Conservation (phyloP, 805 yeast species). For the Ogataea haglerorum region DNA sequence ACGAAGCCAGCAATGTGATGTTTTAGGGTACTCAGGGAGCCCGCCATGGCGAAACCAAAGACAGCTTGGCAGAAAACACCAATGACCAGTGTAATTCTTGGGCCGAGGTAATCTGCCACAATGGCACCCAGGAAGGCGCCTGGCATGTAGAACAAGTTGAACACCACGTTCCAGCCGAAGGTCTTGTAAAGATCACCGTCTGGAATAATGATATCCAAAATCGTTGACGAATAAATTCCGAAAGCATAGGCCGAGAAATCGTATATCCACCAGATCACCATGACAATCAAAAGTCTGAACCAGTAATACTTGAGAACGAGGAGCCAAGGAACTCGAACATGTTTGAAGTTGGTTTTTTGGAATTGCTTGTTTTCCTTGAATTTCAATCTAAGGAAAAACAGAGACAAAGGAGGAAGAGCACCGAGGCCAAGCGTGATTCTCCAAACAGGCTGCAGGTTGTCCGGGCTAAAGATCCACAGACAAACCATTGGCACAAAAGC, state of each 20-base stretch:
- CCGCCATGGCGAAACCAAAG: slow-evolving; percentile 83
- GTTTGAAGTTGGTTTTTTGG: slow-evolving; percentile 65
- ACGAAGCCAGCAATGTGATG: slow-evolving; percentile 72
- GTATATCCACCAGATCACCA: slow-evolving; percentile 86
- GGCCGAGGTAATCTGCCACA: slow-evolving; percentile 86
- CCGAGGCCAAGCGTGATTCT: slow-evolving; percentile 88
- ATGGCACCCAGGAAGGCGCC: slow-evolving; percentile 88
- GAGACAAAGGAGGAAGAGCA: slow-evolving; percentile 77
- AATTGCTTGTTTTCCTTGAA: slow-evolving; percentile 73
- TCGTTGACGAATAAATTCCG: slow-evolving; percentile 76
- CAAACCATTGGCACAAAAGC: slow-evolving; percentile 84
- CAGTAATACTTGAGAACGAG: slow-evolving; percentile 76
- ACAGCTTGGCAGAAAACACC: slow-evolving; percentile 75
- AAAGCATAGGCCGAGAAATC: slow-evolving; percentile 87
- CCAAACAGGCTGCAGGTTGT: slow-evolving; percentile 83
- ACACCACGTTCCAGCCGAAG: slow-evolving; percentile 90
- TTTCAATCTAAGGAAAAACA: slow-evolving; percentile 73
- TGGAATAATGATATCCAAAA: slow-evolving; percentile 56
- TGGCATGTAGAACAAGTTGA: slow-evolving; percentile 84
- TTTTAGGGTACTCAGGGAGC: slow-evolving; percentile 51
- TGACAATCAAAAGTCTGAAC: slow-evolving; percentile 68
- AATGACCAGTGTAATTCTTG: slow-evolving; percentile 66
- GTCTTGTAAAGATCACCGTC: slow-evolving; percentile 62
- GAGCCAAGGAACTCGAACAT: slow-evolving; percentile 61
- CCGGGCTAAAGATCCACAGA: slow-evolving; percentile 72